Evolutionary conservation across 345 rosid species (phyloP), one percentile per base, ranked within the genome.

Genomic region (Euphorbia lathyris): DNA sequence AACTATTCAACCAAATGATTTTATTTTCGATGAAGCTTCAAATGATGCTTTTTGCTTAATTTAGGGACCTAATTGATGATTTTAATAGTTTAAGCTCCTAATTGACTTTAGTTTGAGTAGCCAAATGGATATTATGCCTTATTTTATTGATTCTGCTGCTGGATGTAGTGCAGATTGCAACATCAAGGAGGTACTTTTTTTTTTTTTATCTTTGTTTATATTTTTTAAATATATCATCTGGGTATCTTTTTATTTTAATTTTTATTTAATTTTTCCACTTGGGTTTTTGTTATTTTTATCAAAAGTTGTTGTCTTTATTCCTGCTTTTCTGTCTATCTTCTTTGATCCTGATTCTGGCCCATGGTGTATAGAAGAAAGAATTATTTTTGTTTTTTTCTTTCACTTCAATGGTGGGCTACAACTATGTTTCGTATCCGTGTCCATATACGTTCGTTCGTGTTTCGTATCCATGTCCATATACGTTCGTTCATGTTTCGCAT

Each of bases 161-260:
- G 66, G 84, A 71, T 74, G 72, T 71, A 25, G 51, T 66, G 74
- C 63, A 64, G 57, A 55, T 55, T 55, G 72, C 78, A 70, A 56
- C 63, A 30, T 61, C 56, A 26, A 19, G 40, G 10, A 26, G 40
- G 56, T 20, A 14, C 43, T 36, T 52, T 30, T 32, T 60, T n/a
- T 32, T 17, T 29, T 60, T 14, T 0, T 60, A 16, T 60, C 0
- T 32, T 32, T 60, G 32, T 32, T 45, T 7, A 3, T 14, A 0
- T 34, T 11, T 53, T 34, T 66, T 30, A 63, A 42, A 27, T 27
- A 32, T 27, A 47, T 48, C 55, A 48, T 27, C 7, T 65, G 57
- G 57, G 42, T 47, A 40, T 47, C 56, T 65, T 51, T 47, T 45
- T 34, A 34, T 34, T 34, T 34, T 34, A 34, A n/a, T n/a, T 34